Conservation (phyloP, 2,329 filamentous ascomycete species). For the Remersonia thermophila region DNA sequence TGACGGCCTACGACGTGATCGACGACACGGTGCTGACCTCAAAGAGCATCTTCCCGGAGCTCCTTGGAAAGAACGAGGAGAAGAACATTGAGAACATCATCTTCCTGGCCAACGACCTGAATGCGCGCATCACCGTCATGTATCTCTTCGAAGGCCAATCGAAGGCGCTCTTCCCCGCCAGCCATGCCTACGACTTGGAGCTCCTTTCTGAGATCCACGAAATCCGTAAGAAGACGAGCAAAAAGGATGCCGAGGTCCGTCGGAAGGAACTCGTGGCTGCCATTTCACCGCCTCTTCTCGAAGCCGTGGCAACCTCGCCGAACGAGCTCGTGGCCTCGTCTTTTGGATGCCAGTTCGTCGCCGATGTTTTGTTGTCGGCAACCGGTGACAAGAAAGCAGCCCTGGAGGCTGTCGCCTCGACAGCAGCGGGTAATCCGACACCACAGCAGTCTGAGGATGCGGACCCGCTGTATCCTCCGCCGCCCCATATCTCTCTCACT, state of each 20-base stretch:
- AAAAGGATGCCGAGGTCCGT: slow-evolving; percentile 73
- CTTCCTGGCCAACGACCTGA: slow-evolving; percentile 51
- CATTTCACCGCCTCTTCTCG: slow-evolving; percentile 63
- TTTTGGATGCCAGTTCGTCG: slow-evolving; percentile 78
- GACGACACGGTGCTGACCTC: slow-evolving; percentile 85
- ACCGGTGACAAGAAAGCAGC: slow-evolving; percentile 66
- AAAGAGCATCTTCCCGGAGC: slow-evolving; percentile 77
- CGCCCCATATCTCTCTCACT: slow-evolving; percentile 47
- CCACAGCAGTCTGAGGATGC: slow-evolving; percentile 27
- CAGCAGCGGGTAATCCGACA: slow-evolving; percentile 44
- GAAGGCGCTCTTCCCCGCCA: slow-evolving; percentile 47
- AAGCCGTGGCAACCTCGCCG: slow-evolving; percentile 57
- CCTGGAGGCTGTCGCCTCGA: slow-evolving; percentile 55
- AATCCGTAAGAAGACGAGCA: slow-evolving; percentile 73
- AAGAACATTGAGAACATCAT: slow-evolving; percentile 52
- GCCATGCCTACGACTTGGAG: slow-evolving; percentile 53
- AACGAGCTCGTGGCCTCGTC: slow-evolving; percentile 57
- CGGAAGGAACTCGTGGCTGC: slow-evolving; percentile 63
- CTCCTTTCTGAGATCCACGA: slow-evolving; percentile 66
- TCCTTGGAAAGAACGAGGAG: slow-evolving; percentile 60
- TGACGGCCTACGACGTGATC: slow-evolving; percentile 79
- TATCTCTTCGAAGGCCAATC: slow-evolving; percentile 68
- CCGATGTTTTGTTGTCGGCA: slow-evolving; percentile 67
- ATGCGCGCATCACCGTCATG: slow-evolving; percentile 55
- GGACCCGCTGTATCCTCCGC: slow-evolving; percentile 21